Percentiles rank a stretch among this genome's conserved stretches.
These are phyloP conservation scores for Schizopora paradoxa DNA, from an alignment of 1,284 basidiomycete genomes.

Conservation along the genomic window DNA sequence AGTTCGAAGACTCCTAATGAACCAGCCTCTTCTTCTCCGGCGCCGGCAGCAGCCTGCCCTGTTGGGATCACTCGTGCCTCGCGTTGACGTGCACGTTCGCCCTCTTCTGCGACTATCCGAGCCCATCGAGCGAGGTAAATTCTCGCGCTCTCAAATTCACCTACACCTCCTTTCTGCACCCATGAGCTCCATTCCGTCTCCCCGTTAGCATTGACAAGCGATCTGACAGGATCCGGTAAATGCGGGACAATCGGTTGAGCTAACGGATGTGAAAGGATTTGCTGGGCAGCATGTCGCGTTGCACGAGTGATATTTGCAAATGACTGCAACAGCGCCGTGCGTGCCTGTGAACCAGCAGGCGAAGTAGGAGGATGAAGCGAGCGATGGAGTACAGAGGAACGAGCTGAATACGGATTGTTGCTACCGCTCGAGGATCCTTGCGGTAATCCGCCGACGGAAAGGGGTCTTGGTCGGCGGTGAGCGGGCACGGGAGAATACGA, in stretches of 20 bases:
- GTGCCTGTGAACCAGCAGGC: constrained; percentile 55
- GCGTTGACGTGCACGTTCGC: constrained; percentile 75
- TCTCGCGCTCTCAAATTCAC: constrained; percentile 91
- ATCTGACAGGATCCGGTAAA: constrained; percentile 85
- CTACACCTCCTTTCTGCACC: constrained; percentile 83
- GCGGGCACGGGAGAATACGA: constrained; percentile 80
- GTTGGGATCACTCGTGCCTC: constrained; percentile 63
- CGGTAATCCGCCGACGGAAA: constrained; percentile 36
- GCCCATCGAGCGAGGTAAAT: constrained; percentile 98
- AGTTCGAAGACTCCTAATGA: constrained; percentile 87
- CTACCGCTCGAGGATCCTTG: constrained; percentile 12
- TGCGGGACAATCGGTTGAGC: constrained; percentile 93
- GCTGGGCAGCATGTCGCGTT: constrained; percentile 84
- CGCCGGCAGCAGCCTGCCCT: constrained; percentile 36
- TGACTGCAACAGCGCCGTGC: constrained; percentile 74
- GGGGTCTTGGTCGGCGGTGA: constrained; percentile 67
- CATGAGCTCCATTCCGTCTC: constrained; percentile 83
- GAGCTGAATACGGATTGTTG: constrained; percentile 54
- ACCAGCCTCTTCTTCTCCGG: constrained; percentile 60
- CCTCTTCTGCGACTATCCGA: constrained; percentile 91
- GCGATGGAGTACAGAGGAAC: constrained; percentile 74
- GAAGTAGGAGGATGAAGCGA: constrained; percentile 52
- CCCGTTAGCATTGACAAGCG: constrained; percentile 78
- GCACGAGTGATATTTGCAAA: constrained; percentile 88
- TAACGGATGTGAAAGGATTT: constrained; percentile 88